A percentile compares a stretch with the other conserved stretches of the same genome.
Conservation (phyloP, 225 moss, liverwort and hornwort genomes). For the Neckera pumila region DNA sequence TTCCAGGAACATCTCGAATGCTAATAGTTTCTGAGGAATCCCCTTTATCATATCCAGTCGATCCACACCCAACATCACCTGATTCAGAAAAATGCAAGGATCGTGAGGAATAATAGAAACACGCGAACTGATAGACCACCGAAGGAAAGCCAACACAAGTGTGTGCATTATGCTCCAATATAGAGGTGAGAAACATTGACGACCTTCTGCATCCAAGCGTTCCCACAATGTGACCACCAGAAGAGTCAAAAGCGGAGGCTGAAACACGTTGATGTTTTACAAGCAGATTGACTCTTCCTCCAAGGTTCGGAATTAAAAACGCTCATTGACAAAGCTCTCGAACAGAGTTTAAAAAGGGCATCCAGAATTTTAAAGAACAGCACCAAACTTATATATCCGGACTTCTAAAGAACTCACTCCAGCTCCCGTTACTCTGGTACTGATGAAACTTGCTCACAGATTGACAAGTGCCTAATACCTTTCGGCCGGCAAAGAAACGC, state of each 20-base stretch:
- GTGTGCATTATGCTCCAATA: neutral
- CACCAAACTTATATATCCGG: neutral
- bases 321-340: neutral
- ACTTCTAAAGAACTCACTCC: neutral
- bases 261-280: neutral
- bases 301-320: neutral
- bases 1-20: conserved; percentile 94
- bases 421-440: neutral
- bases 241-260: neutral
- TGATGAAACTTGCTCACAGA: neutral
- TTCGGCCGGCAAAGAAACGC: conserved; percentile 72
- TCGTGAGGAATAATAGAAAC: neutral
- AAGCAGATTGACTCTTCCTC: neutral
- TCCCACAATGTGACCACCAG: neutral
- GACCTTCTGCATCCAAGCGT: neutral
- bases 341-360: neutral
- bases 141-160: neutral
- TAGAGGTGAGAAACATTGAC: neutral
- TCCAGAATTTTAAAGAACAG: neutral
- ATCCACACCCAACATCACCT: conserved; percentile 95
- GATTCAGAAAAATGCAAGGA: neutral
- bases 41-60: conserved; percentile 98
- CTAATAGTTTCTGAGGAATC: conserved; percentile 89
- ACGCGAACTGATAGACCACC: neutral
- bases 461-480: conserved; percentile 16